Evolutionary conservation across 2,329 filamentous ascomycete genomes (phyloP).

Genomic region (Xylariaceae sp.): DNA sequence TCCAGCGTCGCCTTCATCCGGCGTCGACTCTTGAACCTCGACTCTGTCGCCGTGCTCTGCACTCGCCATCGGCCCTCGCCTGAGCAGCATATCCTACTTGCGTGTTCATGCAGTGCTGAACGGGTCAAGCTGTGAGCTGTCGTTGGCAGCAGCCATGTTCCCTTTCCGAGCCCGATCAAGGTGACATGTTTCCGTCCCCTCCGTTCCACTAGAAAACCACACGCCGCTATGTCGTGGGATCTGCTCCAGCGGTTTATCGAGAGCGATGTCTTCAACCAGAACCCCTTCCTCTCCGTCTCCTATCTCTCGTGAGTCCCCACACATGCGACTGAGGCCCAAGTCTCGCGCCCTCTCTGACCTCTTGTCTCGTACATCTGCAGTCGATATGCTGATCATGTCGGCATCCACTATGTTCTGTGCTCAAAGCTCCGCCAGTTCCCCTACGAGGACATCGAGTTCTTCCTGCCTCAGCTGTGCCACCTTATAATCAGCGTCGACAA

Average conservation of each 20-base stretch:
- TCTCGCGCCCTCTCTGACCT: neutral
- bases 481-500: constrained; percentile 85
- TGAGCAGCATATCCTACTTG: constrained; percentile 14
- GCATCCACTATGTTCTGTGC: constrained; percentile 86
- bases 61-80: constrained; percentile 1
- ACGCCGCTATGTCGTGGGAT: constrained; percentile 71
- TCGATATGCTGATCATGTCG: constrained; percentile 85
- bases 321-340: neutral
- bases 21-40: too few species aligned
- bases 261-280: constrained; percentile 90
- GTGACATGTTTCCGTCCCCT: constrained; percentile 32
- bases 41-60: constrained; percentile 4
- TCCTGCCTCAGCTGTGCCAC: constrained; percentile 83
- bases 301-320: constrained; percentile 71
- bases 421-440: constrained; percentile 85
- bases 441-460: constrained; percentile 91
- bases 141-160: constrained; percentile 30
- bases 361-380: constrained; percentile 42
- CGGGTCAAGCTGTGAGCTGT: constrained; percentile 4
- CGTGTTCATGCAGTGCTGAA: constrained; percentile 8
- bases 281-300: constrained; percentile 83
- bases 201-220: constrained; percentile 21
- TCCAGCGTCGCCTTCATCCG: too few species aligned
- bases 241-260: constrained; percentile 87
- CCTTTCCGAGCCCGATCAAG: constrained; percentile 29